Percentiles rank a stretch among this genome's conserved stretches.
Conservation (phyloP, 2,329 filamentous ascomycete species). For the Claviceps paspali region DNA sequence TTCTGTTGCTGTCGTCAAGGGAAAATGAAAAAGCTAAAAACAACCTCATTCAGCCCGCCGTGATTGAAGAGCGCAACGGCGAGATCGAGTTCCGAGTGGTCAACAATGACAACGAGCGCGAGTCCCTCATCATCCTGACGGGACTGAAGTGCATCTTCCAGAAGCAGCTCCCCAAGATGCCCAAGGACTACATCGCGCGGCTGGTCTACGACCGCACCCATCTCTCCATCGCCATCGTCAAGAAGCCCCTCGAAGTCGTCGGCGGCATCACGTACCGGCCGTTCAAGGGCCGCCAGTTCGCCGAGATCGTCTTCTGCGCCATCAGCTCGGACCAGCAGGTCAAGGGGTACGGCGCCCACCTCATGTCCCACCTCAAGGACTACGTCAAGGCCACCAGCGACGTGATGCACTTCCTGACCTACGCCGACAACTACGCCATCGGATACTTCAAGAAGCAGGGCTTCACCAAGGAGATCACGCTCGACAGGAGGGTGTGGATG, state of each 20-base stretch:
- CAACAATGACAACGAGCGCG: conserved; percentile 81
- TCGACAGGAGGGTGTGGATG: conserved; percentile 89
- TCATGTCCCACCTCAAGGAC: conserved; percentile 96
- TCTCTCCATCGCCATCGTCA: conserved; percentile 91
- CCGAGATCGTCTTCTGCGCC: conserved; percentile 97
- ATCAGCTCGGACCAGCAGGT: conserved; percentile 97
- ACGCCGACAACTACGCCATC: conserved; percentile 97
- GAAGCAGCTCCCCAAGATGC: conserved; percentile 97
- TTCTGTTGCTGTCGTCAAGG: too few species aligned
- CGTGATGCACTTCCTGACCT: conserved; percentile 97
- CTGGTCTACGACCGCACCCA: conserved; percentile 96
- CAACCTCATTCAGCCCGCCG: too few species aligned
- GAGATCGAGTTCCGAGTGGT: conserved; percentile 96
- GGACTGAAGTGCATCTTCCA: conserved; percentile 97
- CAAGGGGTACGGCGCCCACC: conserved; percentile 92
- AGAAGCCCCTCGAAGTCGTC: conserved; percentile 89
- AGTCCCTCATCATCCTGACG: conserved; percentile 86
- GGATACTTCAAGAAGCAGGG: conserved; percentile 99
- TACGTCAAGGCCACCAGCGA: conserved; percentile 94
- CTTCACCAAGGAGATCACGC: conserved; percentile 95
- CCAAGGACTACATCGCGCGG: conserved; percentile 95
- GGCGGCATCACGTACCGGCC: conserved; percentile 94
- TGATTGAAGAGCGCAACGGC: conserved; percentile 67
- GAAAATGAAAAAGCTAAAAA: not conserved
- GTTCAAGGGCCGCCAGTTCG: conserved; percentile 82